Evolutionary conservation across 352 stramenopile genomes (phyloP), one percentile per base, ranked within the genome.

Genomic region (Pilasporangium apinafurcum): DNA sequence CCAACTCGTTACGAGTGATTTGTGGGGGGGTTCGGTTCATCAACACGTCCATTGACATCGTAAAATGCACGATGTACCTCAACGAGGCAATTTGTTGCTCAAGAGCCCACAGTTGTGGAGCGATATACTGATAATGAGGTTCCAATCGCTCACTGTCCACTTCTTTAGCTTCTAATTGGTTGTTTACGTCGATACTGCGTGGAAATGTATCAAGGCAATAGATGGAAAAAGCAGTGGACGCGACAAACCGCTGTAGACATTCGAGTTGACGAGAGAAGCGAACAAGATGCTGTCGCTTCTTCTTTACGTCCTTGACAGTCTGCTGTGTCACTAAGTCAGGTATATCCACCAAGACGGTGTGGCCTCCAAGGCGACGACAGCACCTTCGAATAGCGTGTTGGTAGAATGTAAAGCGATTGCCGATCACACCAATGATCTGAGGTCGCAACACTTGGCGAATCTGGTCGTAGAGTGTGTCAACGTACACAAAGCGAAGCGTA

Each of bases 391-490:
- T 48, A 30, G 49, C 60, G 13, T 56, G 33, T 24, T 55, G 44
- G 48, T 84, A 84, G 53, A 80, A 77, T 9, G 68, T 68, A 42
- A 64, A 59, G n/a, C 44, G 44, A 20, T 84, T 54, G 8, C 65
- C 68, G 13, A 79, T 27, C 4, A 80, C 38, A 2, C 42, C 48
- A 40, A 80, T 16, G 8, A 81, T 22, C 0, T 37, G 34, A 1
- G 68, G 68, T 16, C 46, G 45, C 10, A 85, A 33, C 2, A 52
- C 12, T 2, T 17, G 7, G 1, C 39, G 18, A 17, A 66, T 21
- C 4, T 37, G 32, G 2, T 29, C 31, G 37, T 61, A 37, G 17
- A 56, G 36, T 10, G 37, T 31, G 13, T 42, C 29, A 1, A 49
- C 12, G 9, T 44, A 17, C 3, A 67, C 27, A 21, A 59, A 69